A percentile compares a stretch with the other conserved stretches of the same genome.
Conservation (phyloP, 306 rosid genomes). For the Cyclanthera cordifolia region DNA sequence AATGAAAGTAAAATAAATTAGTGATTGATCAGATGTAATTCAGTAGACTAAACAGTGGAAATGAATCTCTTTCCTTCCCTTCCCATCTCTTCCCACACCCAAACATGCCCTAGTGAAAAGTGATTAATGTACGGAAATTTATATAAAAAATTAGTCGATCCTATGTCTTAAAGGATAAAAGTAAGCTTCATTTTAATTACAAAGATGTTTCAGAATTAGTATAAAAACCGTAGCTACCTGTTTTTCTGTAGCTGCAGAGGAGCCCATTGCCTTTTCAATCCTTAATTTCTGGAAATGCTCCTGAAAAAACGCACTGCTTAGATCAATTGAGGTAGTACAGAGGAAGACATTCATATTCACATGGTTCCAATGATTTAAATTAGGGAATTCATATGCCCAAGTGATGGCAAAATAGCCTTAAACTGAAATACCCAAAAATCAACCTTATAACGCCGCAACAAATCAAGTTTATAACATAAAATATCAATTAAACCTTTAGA, state of each 20-base stretch:
- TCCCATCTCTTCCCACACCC: too few relatives aligned
- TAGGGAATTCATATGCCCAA: too few relatives aligned
- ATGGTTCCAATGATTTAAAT: too few relatives aligned
- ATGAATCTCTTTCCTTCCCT: too few relatives aligned
- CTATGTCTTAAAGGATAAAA: background rate
- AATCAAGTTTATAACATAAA: background rate
- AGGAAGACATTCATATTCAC: background rate
- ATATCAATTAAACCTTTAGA: background rate
- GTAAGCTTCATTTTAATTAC: background rate
- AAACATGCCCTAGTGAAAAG: too few relatives aligned
- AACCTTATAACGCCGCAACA: background rate
- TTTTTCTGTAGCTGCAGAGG: slow-evolving; percentile 57
- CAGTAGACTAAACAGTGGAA: too few relatives aligned
- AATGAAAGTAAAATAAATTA: too few relatives aligned
- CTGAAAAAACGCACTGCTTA: slow-evolving; percentile 21
- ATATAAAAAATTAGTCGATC: background rate
- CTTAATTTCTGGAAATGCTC: slow-evolving; percentile 72
- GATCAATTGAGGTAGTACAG: background rate
- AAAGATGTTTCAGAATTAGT: slow-evolving; percentile 1
- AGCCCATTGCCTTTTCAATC: slow-evolving; percentile 80
- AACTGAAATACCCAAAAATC: too few relatives aligned
- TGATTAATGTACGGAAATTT: background rate
- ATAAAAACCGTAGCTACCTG: slow-evolving; percentile 42
- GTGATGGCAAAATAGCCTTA: too few relatives aligned
- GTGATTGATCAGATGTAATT: too few relatives aligned